A percentile compares a stretch with the other conserved stretches of the same genome.
Evolutionary conservation across 352 stramenopile genomes (phyloP).

Genomic region (Phytophthora sansomeana): DNA sequence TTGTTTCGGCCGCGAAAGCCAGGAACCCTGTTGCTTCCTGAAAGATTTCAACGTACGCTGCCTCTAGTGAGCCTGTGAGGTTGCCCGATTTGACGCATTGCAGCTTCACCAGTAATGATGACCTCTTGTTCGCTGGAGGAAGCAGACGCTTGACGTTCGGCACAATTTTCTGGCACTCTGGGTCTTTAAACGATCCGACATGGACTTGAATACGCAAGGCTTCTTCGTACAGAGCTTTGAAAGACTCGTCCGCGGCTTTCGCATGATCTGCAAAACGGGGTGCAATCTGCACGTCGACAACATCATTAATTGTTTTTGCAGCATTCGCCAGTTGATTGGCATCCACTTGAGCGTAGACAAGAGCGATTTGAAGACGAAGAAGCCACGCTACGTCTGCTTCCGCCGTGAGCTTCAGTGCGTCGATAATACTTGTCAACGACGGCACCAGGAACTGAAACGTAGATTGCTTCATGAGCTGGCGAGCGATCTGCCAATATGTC

Average conservation of each 20-base stretch:
- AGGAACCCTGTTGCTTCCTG: constrained; percentile 60
- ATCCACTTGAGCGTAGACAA: constrained; percentile 80
- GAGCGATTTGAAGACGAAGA: constrained; percentile 61
- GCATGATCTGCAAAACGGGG: constrained; percentile 47
- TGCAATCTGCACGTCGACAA: constrained; percentile 66
- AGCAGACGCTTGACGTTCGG: constrained; percentile 61
- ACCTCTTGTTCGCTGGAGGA: constrained; percentile 47
- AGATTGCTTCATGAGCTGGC: constrained; percentile 83
- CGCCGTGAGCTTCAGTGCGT: constrained; percentile 71
- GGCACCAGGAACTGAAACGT: constrained; percentile 79
- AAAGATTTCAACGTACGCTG: constrained; percentile 69
- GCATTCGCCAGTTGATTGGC: constrained; percentile 59
- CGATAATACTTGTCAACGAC: constrained; percentile 68
- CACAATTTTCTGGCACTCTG: constrained; percentile 81
- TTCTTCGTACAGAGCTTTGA: constrained; percentile 68
- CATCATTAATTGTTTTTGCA: constrained; percentile 72
- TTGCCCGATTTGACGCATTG: constrained; percentile 72
- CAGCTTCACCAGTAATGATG: constrained; percentile 63
- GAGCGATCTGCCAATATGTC: constrained; percentile 86
- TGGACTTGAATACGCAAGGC: constrained; percentile 74
- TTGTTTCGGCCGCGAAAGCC: constrained; percentile 40
- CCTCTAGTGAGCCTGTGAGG: constrained; percentile 42
- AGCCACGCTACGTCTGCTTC: constrained; percentile 84
- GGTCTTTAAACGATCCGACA: constrained; percentile 75
- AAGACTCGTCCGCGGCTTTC: constrained; percentile 23